phyloP scores from a whole-genome alignment of 2,329 filamentous ascomycete genomes.

The Talaromyces sp. region DNA sequence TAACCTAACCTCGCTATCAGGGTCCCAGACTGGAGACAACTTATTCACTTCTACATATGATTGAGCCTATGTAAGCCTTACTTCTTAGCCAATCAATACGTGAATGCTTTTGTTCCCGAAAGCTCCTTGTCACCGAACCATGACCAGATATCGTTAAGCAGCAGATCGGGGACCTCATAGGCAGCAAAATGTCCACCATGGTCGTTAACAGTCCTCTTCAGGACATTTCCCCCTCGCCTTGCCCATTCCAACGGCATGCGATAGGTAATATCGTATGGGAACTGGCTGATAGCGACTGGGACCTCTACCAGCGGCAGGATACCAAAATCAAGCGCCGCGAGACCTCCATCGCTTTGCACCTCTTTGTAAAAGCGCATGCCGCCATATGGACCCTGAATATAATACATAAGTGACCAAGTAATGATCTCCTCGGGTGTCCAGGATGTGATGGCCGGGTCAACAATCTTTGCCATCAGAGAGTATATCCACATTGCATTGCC shows the following conservation, averaged over 20 bases:
- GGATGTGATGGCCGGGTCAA: too few species aligned
- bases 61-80: too few species aligned
- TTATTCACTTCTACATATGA: too few species aligned
- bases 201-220: conserved; percentile 2
- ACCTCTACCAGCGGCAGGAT: neutral
- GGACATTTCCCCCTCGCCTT: neutral
- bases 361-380: neutral
- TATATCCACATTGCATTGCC: neutral
- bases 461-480: too few species aligned
- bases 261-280: neutral
- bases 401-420: neutral
- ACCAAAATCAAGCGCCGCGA: neutral
- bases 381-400: neutral
- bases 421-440: neutral
- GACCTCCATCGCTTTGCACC: neutral
- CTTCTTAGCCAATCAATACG: neutral
- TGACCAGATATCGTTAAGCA: conserved; percentile 2
- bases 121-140: conserved; percentile 2
- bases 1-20: too few species aligned
- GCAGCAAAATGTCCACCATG: neutral
- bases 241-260: neutral
- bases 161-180: conserved; percentile 1
- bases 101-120: conserved; percentile 1
- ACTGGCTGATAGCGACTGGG: neutral
- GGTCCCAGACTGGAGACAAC: too few species aligned